Evolutionary conservation across 352 stramenopile genomes (phyloP).

Genomic region (Pythium vanterpoolii): DNA sequence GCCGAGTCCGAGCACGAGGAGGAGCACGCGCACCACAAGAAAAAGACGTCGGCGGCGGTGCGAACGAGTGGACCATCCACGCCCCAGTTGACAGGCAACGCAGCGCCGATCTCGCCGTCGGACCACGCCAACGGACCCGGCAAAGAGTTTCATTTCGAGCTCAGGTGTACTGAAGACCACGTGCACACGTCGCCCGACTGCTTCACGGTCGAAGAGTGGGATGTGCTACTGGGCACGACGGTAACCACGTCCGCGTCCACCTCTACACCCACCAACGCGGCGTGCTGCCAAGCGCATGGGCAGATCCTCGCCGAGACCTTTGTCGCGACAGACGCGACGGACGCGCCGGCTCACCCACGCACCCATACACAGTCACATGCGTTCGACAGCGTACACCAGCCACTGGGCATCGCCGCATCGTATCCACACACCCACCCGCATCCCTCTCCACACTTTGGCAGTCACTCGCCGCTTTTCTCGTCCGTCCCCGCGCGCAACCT

Average conservation of each 20-base stretch:
- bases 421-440: not conserved
- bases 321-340: no score
- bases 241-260: slow-evolving; percentile 22
- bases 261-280: not conserved
- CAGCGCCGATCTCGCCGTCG: slow-evolving; percentile 18
- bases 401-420: not conserved
- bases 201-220: slow-evolving; percentile 39
- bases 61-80: not conserved
- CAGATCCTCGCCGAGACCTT: slow-evolving; percentile 16
- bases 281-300: slow-evolving; percentile 19
- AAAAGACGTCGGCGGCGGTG: no score
- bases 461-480: not conserved
- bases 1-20: not conserved
- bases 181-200: slow-evolving; percentile 52
- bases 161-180: slow-evolving; percentile 59
- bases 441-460: not conserved
- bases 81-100: not conserved
- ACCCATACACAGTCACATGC: not conserved
- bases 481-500: no score
- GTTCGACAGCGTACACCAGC: slow-evolving; percentile 2
- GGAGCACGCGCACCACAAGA: not conserved
- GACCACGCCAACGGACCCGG: slow-evolving; percentile 17
- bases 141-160: slow-evolving; percentile 36
- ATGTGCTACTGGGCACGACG: slow-evolving; percentile 22
- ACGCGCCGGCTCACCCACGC: no score